Percentiles rank a stretch among this genome's conserved stretches.
Conservation (phyloP, 352 stramenopile genomes). For the Chrysophaeum taylorii region DNA sequence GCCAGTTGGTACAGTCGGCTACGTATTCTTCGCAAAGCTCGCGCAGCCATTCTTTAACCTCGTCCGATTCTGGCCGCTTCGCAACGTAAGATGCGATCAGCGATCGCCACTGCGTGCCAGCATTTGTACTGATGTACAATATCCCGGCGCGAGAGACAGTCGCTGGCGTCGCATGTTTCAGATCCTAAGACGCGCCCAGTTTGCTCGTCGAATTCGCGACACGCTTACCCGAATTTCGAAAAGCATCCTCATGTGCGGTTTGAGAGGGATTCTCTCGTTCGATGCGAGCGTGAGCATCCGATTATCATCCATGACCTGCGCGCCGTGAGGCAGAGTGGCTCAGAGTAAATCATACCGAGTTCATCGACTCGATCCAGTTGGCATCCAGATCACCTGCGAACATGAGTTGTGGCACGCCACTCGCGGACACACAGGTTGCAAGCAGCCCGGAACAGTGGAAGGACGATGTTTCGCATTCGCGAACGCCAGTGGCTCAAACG, state of each 20-base stretch:
- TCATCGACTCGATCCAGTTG: constrained; percentile 96
- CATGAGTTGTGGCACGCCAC: too few relatives aligned
- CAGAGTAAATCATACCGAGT: constrained; percentile 64
- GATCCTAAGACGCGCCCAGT: too few relatives aligned
- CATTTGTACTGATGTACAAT: constrained; percentile 85
- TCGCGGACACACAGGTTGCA: too few relatives aligned
- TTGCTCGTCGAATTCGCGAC: too few relatives aligned
- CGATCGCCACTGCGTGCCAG: constrained; percentile 84
- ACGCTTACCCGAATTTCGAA: constrained; percentile 93
- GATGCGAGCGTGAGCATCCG: constrained; percentile 87
- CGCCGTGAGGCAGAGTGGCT: too few relatives aligned
- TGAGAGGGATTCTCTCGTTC: constrained; percentile 89
- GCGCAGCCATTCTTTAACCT: constrained; percentile 32
- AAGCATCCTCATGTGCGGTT: constrained; percentile 90
- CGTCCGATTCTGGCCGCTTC: constrained; percentile 49
- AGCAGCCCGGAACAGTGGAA: too few relatives aligned
- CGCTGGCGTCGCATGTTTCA: constrained; percentile 84
- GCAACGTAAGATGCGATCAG: constrained; percentile 81
- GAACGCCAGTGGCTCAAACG: too few relatives aligned
- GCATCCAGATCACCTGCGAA: constrained; percentile 72
- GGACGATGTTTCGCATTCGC: too few relatives aligned
- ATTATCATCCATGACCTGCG: constrained; percentile 96
- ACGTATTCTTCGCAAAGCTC: constrained; percentile 15
- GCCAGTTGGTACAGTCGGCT: too few relatives aligned
- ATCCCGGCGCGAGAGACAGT: constrained; percentile 87